Conservation (phyloP, 2,329 filamentous ascomycete species). For the Setomelanomma holmii region DNA sequence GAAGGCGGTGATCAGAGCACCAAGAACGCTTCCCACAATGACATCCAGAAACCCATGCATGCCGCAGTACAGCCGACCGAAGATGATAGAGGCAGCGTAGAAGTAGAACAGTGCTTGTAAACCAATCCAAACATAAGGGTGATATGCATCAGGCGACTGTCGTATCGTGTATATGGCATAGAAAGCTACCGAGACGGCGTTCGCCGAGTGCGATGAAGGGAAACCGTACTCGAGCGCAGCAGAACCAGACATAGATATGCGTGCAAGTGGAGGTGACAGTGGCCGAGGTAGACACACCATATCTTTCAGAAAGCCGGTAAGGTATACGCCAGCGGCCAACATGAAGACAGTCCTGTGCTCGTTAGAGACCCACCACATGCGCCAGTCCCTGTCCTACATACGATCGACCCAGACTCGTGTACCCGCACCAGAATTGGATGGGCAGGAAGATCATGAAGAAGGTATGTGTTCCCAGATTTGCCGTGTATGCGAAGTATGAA, state of each 20-base stretch:
- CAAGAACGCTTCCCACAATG: constrained; percentile 77
- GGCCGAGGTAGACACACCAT: constrained; percentile 90
- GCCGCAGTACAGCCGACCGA: constrained; percentile 93
- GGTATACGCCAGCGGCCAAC: constrained; percentile 71
- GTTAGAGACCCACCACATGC: constrained; percentile 16
- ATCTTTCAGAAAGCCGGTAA: constrained; percentile 92
- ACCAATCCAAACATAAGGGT: constrained; percentile 64
- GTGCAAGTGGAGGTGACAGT: constrained; percentile 86
- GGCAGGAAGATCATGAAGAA: constrained; percentile 98
- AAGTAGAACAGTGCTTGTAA: constrained; percentile 78
- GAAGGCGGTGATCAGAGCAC: constrained; percentile 66
- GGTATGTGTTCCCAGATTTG: constrained; percentile 95
- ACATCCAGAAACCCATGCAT: constrained; percentile 99
- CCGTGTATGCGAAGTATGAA: constrained; percentile 95
- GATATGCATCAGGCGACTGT: constrained; percentile 68
- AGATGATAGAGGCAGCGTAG: constrained; percentile 86
- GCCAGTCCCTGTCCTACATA: constrained; percentile 58
- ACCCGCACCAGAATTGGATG: constrained; percentile 95
- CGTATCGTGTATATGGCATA: constrained; percentile 78
- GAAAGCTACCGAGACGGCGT: constrained; percentile 91
- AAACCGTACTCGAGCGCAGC: constrained; percentile 96
- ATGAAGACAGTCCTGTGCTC: constrained; percentile 55
- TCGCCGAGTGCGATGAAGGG: constrained; percentile 95
- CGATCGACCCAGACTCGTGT: constrained; percentile 84
- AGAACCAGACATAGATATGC: constrained; percentile 97